Base-by-base conservation (phyloP, 495 filamentous ascomycete genomes). In the Trichoderma gamsii region DNA sequence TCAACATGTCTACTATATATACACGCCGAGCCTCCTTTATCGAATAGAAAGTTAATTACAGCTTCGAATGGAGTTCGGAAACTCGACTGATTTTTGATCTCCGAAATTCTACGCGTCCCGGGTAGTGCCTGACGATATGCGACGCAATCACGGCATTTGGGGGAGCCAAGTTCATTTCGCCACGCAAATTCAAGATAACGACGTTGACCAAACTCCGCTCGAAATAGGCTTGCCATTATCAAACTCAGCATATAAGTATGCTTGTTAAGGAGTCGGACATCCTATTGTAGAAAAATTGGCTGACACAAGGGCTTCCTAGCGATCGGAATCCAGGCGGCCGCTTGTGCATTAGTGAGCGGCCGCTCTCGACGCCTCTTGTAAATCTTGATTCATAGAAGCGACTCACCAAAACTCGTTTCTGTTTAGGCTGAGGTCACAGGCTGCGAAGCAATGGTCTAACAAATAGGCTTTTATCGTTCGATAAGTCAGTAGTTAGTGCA, bases 291-390 rank as follows among this genome's bases (percentile, higher is more conserved):
- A 61, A 29, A 29, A 32, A 61, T 15, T 32, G 56, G 56, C 23
- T 61, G 56, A 61, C 56, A 61, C 25, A 5, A 29, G 13, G 27
- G 35, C 35, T 32, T 18, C 12, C 56, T 3, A 16, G 23, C 16
- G 4, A 18, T 61, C 56, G 56, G 56, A 13, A 61, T 32, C 16
- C 2, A 13, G 56, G 56, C 56, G 56, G 56, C 56, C 56, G 56
- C 56, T 61, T 61, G 23, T 29, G 56, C 56, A 25, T 13, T 61
- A 61, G 11, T 4, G 25, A 61, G 56, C 56, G 56, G 56, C 56
- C 56, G 56, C 56, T 61, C 44, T 49, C 35, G 8, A 49, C 44
- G 44, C 44, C 13, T 49, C 44, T 49, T 49, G 3, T 38, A 5
- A 38, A 7, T 38, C 35, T 38, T 38, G 35, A 5, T 38, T 38